Evolutionary conservation across 257 asterid species (phyloP), one percentile per base, ranked within the genome.

Genomic region (Catharanthus roseus): DNA sequence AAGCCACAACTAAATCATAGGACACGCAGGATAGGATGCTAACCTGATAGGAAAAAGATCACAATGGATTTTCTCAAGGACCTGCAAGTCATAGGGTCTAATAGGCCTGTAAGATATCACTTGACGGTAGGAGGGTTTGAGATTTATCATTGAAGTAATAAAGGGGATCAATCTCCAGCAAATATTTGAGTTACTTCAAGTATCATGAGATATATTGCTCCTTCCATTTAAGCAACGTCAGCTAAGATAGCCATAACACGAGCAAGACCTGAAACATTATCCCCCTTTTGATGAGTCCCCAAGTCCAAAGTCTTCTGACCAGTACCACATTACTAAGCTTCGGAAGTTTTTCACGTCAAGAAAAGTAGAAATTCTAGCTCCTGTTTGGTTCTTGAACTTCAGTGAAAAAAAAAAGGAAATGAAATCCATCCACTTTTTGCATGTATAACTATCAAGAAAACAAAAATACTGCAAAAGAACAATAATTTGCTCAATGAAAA

Each of bases 41-140:
- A 68, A 95, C 99, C 98, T 89, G 81, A 95, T 88, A 64, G 99
- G 99, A 81, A 95, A 91, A 60, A 95, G 82, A 74, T 91, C 96
- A 31, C 85, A 83, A 26, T 91, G 98, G 67, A 90, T 73, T 77
- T 83, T 88, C 86, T 91, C 91, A 58, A 95, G 92, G 81, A 87
- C 82, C 49, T 72, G 86, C 58, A 86, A 75, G 73, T 95, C 99
- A 67, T 95, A 84, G 45, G 92, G 89, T 66, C 74, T 81, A 70
- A 95, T 84, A 53, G 92, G 88, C 84, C 99, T 85, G 79, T 82
- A 87, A 57, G 88, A 80, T 75, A 95, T 90, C 56, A 65, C 47
- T 34, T 96, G 97, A 61, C 57, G 85, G 79, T 71, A 65, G 74
- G 88, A 78, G 66, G 67, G 80, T 77, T 84, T 80, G 81, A 77